A percentile compares a stretch with the other conserved stretches of the same genome.
Conservation (phyloP, 805 yeast species). For the Barnettozyma sp. region DNA sequence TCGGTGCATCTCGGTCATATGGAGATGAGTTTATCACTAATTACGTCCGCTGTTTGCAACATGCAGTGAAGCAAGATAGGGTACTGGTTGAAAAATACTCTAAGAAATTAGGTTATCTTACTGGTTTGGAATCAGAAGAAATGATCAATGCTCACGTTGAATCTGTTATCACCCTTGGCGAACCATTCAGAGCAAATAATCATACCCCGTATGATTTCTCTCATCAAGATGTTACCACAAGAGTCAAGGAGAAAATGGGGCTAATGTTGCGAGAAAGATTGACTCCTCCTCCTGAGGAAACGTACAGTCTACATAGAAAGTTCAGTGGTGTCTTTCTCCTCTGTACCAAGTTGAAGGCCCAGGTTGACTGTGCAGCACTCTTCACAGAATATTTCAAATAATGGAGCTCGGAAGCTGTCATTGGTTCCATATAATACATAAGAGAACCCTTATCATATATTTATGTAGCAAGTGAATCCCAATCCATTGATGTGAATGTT, state of each 20-base stretch:
- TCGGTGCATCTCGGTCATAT: conserved; percentile 90
- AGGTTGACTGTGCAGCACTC: conserved; percentile 71
- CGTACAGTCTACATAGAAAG: conserved; percentile 92
- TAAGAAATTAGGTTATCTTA: conserved; percentile 72
- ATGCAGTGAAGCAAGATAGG: conserved; percentile 66
- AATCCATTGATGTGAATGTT: too few species aligned
- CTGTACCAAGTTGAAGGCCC: conserved; percentile 79
- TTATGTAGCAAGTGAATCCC: too few species aligned
- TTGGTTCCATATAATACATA: too few species aligned
- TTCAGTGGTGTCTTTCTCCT: conserved; percentile 89
- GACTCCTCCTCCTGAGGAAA: conserved; percentile 97
- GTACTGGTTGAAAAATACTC: conserved; percentile 59
- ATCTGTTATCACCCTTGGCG: conserved; percentile 84
- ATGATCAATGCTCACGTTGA: conserved; percentile 93
- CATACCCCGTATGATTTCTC: conserved; percentile 61
- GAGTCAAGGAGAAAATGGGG: conserved; percentile 82
- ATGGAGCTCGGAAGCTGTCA: too few species aligned
- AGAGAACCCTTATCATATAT: too few species aligned
- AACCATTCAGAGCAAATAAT: conserved; percentile 65
- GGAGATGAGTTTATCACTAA: conserved; percentile 56
- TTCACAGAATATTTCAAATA: conserved; percentile 59
- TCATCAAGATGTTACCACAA: conserved; percentile 85
- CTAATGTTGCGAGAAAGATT: conserved; percentile 87
- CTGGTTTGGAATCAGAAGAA: conserved; percentile 80
- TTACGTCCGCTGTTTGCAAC: conserved; percentile 66